Conservation (phyloP, 306 rosid genomes). For the Fragaria iinumae region DNA sequence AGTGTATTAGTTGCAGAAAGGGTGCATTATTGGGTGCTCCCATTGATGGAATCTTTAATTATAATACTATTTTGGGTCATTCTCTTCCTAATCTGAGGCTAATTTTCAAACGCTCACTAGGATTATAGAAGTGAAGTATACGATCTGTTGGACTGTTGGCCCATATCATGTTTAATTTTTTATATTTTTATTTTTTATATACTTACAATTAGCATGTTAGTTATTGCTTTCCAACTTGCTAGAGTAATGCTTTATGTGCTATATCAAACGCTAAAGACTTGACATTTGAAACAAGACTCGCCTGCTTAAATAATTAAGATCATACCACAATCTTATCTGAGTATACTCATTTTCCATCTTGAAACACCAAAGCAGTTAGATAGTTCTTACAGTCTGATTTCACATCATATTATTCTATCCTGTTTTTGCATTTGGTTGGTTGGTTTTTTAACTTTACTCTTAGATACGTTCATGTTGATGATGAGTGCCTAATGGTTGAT, state of each 20-base stretch:
- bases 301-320: neutral
- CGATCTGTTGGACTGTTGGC: neutral
- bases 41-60: neutral
- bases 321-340: neutral
- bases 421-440: neutral
- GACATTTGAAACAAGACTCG: neutral
- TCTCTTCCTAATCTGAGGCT: neutral
- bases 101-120: neutral
- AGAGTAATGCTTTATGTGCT: neutral
- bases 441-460: neutral
- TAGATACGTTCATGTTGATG: neutral
- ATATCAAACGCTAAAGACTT: neutral
- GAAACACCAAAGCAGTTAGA: neutral
- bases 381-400: neutral
- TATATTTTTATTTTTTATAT: neutral
- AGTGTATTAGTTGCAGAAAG: neutral
- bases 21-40: neutral
- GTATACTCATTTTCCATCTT: neutral
- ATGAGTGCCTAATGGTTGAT: neutral
- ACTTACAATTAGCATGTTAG: neutral
- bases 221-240: neutral
- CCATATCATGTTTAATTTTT: neutral
- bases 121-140: neutral
- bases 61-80: neutral
- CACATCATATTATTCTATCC: neutral